These are phyloP conservation scores for Santalum album DNA, from an alignment of 164 flowering plant species.

Conservation along the genomic window DNA sequence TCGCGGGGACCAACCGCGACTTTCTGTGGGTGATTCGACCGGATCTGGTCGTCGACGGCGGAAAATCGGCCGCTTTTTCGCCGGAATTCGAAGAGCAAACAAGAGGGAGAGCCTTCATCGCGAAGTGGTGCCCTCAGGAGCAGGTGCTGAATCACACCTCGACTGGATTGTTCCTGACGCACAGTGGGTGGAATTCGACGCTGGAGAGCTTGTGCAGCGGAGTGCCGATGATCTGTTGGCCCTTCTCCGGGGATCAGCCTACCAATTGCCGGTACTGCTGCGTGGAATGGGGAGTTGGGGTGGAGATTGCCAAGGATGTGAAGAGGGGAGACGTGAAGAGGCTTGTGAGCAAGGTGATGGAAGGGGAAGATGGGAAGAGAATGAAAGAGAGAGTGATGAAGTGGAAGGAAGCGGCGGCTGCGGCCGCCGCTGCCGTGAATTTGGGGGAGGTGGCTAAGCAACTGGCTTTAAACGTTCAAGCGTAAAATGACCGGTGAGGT, in stretches of 20 bases:
- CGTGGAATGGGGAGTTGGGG: constrained; percentile 1
- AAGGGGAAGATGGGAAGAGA: not conserved
- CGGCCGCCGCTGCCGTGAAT: not conserved
- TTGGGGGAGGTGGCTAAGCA: too few species aligned
- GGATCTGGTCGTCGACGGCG: not conserved
- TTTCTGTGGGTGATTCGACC: constrained; percentile 2
- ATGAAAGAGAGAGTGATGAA: not conserved
- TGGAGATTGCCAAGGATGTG: not conserved
- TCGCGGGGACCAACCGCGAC: not conserved
- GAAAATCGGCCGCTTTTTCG: not conserved
- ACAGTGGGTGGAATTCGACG: constrained; percentile 4
- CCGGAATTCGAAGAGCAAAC: not conserved
- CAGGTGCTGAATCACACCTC: not conserved
- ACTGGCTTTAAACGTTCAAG: too few species aligned
- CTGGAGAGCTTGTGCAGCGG: not conserved
- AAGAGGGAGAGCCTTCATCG: not conserved
- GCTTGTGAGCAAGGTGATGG: constrained; percentile 1
- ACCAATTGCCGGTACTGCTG: not conserved
- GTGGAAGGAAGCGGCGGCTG: constrained; percentile 1
- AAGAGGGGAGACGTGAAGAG: not conserved
- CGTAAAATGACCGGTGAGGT: too few species aligned
- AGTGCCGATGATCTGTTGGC: constrained; percentile 2
- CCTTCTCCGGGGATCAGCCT: not conserved
- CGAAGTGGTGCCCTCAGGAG: not conserved
- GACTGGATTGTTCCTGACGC: not conserved